A percentile compares a stretch with the other conserved stretches of the same genome.
Conservation (phyloP, 116 monocot genomes). For the Thalassia testudinum region DNA sequence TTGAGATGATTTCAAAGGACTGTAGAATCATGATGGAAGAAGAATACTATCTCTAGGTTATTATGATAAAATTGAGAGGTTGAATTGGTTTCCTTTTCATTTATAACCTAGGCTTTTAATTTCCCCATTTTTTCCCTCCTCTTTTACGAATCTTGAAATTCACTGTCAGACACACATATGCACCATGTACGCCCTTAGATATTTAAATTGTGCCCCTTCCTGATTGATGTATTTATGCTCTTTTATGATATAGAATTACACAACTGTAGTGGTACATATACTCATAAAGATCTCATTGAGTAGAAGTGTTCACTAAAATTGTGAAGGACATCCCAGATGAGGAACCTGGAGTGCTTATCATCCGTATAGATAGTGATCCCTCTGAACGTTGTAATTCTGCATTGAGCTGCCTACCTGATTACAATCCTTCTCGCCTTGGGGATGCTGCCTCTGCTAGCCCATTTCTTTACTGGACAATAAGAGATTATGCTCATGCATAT, state of each 20-base stretch:
- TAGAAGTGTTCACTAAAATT: background rate
- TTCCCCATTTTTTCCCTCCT: too few relatives aligned
- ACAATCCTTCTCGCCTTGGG: conserved; percentile 30
- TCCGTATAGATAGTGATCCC: conserved; percentile 50
- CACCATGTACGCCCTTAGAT: background rate
- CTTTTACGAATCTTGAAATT: too few relatives aligned
- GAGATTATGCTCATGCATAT: conserved; percentile 94
- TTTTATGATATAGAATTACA: background rate
- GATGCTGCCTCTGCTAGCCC: conserved; percentile 13
- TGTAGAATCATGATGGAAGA: too few relatives aligned
- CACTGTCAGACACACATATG: background rate
- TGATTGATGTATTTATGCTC: background rate
- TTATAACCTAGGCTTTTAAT: too few relatives aligned
- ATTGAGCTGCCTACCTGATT: conserved; percentile 34
- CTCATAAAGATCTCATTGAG: background rate
- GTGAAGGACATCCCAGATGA: conserved; percentile 25
- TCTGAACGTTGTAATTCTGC: conserved; percentile 26
- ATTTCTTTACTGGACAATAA: conserved; percentile 87
- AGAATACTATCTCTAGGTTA: too few relatives aligned
- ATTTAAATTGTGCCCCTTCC: background rate
- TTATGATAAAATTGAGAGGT: too few relatives aligned
- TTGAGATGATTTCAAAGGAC: too few relatives aligned
- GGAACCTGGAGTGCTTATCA: conserved; percentile 37
- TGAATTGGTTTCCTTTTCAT: too few relatives aligned
- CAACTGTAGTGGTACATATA: background rate